Conservation (phyloP, 2,329 filamentous ascomycete genomes). For the Aschersonia sp. region DNA sequence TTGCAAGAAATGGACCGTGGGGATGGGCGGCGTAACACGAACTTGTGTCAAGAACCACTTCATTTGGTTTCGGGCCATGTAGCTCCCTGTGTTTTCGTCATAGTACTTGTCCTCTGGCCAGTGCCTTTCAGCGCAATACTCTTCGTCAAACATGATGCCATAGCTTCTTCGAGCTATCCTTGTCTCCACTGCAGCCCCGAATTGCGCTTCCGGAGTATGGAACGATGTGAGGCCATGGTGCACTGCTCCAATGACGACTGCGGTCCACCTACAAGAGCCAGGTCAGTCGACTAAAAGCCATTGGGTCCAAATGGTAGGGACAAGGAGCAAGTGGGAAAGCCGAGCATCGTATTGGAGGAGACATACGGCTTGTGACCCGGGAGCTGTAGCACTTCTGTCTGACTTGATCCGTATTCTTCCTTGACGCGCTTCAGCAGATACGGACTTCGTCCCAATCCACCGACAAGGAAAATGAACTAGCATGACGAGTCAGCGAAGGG, state of each 20-base stretch:
- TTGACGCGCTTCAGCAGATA: conserved; percentile 14
- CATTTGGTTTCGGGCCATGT: conserved; percentile 8
- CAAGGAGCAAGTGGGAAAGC: too few species aligned
- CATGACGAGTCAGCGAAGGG: not conserved
- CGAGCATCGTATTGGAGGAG: not conserved
- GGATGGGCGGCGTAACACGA: not conserved
- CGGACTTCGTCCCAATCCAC: conserved; percentile 20
- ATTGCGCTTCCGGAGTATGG: not conserved
- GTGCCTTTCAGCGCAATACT: conserved; percentile 5
- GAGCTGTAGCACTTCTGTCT: conserved; percentile 14
- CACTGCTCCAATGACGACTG: conserved; percentile 19
- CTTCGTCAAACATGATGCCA: not conserved
- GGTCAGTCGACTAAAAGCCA: not conserved
- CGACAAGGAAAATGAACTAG: conserved; percentile 23
- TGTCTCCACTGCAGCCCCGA: conserved; percentile 6
- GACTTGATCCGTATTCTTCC: accelerated
- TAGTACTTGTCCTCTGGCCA: conserved; percentile 4
- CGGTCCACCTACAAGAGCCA: conserved; percentile 15
- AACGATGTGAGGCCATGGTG: conserved; percentile 8
- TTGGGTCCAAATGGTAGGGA: too few species aligned
- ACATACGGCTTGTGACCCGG: conserved; percentile 18
- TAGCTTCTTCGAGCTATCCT: conserved; percentile 16
- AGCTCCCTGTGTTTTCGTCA: not conserved
- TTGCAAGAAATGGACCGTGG: not conserved
- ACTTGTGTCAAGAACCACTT: conserved; percentile 13